Evolutionary conservation across 129 eudicot genomes (phyloP).

Genomic region (sunflower (Helianthus annuus)): HanXRQr2.0-SUNRISE NC_035442.2:13761013-13761512

Average conservation of each 20-base stretch:
- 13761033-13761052: constrained; percentile 95
- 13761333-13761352: too few species aligned
- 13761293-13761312: constrained; percentile 1
- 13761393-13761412: too few species aligned
- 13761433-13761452: too few species aligned
- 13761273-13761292: constrained; percentile 3
- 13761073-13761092: constrained; percentile 5
- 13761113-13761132: constrained; percentile 54
- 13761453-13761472: too few species aligned
- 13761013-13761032: constrained; percentile 97
- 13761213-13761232: constrained; percentile 92
- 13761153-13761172: constrained; percentile 94
- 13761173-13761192: constrained; percentile 89
- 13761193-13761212: constrained; percentile 99
- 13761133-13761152: constrained; percentile 95
- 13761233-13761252: constrained; percentile 82
- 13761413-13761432: too few species aligned
- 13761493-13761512: too few species aligned
- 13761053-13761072: constrained; percentile 12
- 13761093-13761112: background rate
- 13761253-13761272: constrained; percentile 55
- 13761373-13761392: too few species aligned
- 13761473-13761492: too few species aligned
- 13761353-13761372: too few species aligned
- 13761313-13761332: background rate